A percentile compares a stretch with the other conserved stretches of the same genome.
Conservation (phyloP, 495 filamentous ascomycete genomes). For the Venustampulla echinocandica region DNA sequence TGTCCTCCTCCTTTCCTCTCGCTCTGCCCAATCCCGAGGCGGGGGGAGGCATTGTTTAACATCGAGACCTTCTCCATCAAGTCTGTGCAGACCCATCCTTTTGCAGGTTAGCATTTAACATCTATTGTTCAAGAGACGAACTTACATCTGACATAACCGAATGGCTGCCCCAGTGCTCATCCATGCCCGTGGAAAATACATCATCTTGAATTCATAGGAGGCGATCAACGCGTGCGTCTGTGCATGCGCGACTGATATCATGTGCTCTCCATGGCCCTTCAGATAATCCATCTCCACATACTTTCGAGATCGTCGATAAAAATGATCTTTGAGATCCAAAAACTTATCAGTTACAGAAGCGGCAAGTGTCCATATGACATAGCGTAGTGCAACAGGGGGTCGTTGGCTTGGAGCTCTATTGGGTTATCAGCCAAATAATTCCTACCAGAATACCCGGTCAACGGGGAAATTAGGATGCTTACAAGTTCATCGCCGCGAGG, state of each 20-base stretch:
- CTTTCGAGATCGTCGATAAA: conserved; percentile 81
- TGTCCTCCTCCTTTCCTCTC: conserved; percentile 80
- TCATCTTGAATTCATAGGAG: conserved; percentile 90
- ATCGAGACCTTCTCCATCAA: conserved; percentile 80
- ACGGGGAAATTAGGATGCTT: conserved; percentile 19
- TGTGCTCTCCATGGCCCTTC: conserved; percentile 83
- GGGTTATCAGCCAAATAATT: conserved; percentile 17
- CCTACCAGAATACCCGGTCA: background rate
- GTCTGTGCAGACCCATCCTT: conserved; percentile 76
- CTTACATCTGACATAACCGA: conserved; percentile 67
- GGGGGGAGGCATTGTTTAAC: conserved; percentile 86
- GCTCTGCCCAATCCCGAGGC: conserved; percentile 85
- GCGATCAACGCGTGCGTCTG: conserved; percentile 77
- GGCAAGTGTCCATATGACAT: conserved; percentile 88
- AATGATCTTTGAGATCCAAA: conserved; percentile 62
- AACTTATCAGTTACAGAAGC: conserved; percentile 78
- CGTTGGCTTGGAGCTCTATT: conserved; percentile 64
- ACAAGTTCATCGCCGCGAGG: conserved; percentile 72
- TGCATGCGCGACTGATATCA: conserved; percentile 70
- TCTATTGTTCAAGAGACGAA: conserved; percentile 15
- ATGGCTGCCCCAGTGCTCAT: conserved; percentile 75
- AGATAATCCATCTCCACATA: conserved; percentile 86
- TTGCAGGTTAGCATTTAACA: background rate
- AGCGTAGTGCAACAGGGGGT: conserved; percentile 81
- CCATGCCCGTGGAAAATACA: conserved; percentile 97